A percentile compares a stretch with the other conserved stretches of the same genome.
Conservation (phyloP, 164 flowering plant species). For the Chimonanthus salicifolius region DNA sequence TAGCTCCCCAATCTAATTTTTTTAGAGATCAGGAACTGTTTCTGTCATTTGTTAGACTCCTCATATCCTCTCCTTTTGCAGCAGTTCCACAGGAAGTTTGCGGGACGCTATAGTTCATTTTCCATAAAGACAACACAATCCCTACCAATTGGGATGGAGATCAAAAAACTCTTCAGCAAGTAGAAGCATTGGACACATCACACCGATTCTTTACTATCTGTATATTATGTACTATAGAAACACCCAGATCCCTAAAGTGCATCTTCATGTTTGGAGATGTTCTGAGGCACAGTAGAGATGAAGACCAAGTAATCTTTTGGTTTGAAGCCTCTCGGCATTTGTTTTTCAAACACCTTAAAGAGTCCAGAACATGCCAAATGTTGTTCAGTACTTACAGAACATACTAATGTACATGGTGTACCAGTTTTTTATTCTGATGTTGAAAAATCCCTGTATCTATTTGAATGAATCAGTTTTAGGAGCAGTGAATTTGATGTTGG, state of each 20-base stretch:
- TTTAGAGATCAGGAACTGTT: not conserved
- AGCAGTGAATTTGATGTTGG: too few species aligned
- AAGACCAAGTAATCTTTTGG: not conserved
- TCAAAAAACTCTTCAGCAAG: not conserved
- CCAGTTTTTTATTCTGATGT: not conserved
- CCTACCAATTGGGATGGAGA: not conserved
- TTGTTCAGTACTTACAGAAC: too few species aligned
- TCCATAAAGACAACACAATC: not conserved
- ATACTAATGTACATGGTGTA: not conserved
- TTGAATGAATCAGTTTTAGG: not conserved
- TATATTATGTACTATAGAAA: not conserved
- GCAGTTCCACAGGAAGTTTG: not conserved
- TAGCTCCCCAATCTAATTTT: not conserved
- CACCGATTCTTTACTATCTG: constrained; percentile 1
- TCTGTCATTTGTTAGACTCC: not conserved
- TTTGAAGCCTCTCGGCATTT: not conserved
- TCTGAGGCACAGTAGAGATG: not conserved
- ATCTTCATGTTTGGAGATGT: not conserved
- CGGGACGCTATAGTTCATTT: not conserved
- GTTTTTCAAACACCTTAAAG: too few species aligned
- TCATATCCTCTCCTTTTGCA: not conserved
- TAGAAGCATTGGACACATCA: not conserved
- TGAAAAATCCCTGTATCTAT: not conserved
- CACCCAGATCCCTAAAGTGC: not conserved
- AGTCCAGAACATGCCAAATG: too few species aligned